Percentiles rank a stretch among this genome's conserved stretches.
These are phyloP conservation scores for Xerocomellus chrysenteron DNA, from an alignment of 768 basidiomycete genomes.

Conservation along the genomic window DNA sequence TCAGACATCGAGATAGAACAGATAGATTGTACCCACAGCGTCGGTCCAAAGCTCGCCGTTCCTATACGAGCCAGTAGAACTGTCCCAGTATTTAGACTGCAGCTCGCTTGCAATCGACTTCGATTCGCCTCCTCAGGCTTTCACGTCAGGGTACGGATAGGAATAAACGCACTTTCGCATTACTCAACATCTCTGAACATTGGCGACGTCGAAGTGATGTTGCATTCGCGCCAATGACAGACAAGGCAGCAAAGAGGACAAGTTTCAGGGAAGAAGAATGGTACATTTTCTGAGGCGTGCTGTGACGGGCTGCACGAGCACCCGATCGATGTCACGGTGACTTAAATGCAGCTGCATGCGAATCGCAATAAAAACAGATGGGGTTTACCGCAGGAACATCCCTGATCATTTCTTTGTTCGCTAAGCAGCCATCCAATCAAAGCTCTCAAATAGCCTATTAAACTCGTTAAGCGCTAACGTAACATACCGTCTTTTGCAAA, in stretches of 20 bases:
- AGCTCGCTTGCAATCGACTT: conserved; percentile 28
- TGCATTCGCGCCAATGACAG: not conserved
- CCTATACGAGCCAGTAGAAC: conserved; percentile 42
- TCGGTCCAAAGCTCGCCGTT: conserved; percentile 57
- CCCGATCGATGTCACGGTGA: too few relatives aligned
- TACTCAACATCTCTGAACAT: conserved; percentile 5
- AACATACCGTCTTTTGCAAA: too few relatives aligned
- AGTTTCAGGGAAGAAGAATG: not conserved
- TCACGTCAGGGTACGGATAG: not conserved
- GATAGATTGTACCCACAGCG: conserved; percentile 36
- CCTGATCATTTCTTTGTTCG: not conserved
- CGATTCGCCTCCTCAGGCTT: not conserved
- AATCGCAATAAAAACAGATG: not conserved
- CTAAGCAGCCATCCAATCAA: not conserved
- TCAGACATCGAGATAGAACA: not conserved
- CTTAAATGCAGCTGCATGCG: too few relatives aligned
- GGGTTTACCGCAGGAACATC: not conserved
- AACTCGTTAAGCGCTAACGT: too few relatives aligned
- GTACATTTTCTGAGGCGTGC: conserved; percentile 1
- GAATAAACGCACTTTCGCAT: conserved; percentile 13
- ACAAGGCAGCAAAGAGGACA: not conserved
- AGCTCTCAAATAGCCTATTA: too few relatives aligned
- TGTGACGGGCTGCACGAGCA: not conserved
- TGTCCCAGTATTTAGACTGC: conserved; percentile 41
- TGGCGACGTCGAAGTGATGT: not conserved